Base-by-base conservation (phyloP, 345 rosid genomes). In the Combretum micranthum region DNA sequence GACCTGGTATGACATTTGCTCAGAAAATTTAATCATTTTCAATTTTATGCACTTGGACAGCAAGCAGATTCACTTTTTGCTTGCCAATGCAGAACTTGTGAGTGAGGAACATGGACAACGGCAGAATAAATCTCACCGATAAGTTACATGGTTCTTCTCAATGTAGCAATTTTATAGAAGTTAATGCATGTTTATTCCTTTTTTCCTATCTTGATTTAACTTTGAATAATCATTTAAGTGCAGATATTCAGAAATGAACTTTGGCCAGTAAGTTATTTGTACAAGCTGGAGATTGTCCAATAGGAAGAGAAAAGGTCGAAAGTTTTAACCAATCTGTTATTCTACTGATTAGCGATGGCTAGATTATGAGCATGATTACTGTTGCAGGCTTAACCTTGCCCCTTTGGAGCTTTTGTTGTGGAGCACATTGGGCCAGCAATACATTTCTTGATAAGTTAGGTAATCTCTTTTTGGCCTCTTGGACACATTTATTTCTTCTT, bases 161-260 rank as follows among this genome's bases (percentile, higher is more conserved):
- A 32, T 13, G 37, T 59, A 49, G 17, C 63, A 20, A 21, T 7
- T 32, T 32, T 1, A 32, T 32, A 32, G 9, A 32, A 4, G 9
- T 32, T 32, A 32, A 5, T 32, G 39, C 39, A 32, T 32, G 39
- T 11, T 5, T 11, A 32, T 32, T 2, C 9, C 39, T 7, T 32
- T 6, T 45, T 25, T 52, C 12, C 42, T 54, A 6, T 52, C 12
- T 47, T 48, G 26, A 59, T 22, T 21, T 47, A 42, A 44, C 12
- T 46, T 46, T 52, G 11, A 12, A 14, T 46, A 17, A 54, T 63
- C 61, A 15, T 42, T 47, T 18, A 4, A 26, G 15, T 79, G 77
- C 69, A 83, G 90, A 73, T 84, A 83, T 63, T 85, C 93, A 0
- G 84, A 82, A 65, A 86, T 86, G 95, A 83, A 77, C 64, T 86